Conservation (phyloP, 202 grass and related monocot genomes). For the Carex arenaria region DNA sequence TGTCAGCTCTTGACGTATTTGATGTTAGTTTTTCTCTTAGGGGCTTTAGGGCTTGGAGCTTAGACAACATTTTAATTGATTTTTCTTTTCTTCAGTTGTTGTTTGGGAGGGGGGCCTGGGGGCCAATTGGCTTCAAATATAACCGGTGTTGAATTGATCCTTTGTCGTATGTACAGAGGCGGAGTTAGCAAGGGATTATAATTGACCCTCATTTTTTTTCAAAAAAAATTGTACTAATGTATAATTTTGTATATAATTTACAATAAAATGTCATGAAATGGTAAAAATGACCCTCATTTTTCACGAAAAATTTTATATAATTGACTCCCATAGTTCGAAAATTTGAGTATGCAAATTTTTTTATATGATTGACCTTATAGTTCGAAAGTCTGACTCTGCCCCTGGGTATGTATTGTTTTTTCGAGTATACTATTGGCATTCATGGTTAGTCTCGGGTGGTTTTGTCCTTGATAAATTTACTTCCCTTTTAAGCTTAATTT, state of each 20-base stretch:
- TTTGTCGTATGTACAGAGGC: not conserved
- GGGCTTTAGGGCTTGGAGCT: not conserved
- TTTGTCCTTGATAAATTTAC: not conserved
- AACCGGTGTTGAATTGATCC: not conserved
- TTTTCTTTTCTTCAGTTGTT: not conserved
- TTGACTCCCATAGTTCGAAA: too few relatives aligned
- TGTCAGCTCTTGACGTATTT: not conserved
- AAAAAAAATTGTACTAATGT: too few relatives aligned
- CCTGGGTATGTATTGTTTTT: not conserved
- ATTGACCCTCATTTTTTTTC: too few relatives aligned
- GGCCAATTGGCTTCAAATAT: not conserved
- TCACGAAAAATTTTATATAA: too few relatives aligned
- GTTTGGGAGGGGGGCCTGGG: not conserved
- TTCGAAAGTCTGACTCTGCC: too few relatives aligned
- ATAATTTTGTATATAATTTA: too few relatives aligned
- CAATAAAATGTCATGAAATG: too few relatives aligned
- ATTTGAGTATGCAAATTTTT: too few relatives aligned
- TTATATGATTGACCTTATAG: too few relatives aligned
- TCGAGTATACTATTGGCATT: not conserved
- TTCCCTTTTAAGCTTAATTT: not conserved
- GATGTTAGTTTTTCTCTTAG: not conserved
- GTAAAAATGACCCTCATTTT: too few relatives aligned
- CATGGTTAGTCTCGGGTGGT: not conserved
- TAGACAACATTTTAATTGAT: not conserved
- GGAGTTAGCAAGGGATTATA: too few relatives aligned